phyloP scores from a whole-genome alignment of 495 filamentous ascomycete genomes.

The Thozetella sp. region DNA sequence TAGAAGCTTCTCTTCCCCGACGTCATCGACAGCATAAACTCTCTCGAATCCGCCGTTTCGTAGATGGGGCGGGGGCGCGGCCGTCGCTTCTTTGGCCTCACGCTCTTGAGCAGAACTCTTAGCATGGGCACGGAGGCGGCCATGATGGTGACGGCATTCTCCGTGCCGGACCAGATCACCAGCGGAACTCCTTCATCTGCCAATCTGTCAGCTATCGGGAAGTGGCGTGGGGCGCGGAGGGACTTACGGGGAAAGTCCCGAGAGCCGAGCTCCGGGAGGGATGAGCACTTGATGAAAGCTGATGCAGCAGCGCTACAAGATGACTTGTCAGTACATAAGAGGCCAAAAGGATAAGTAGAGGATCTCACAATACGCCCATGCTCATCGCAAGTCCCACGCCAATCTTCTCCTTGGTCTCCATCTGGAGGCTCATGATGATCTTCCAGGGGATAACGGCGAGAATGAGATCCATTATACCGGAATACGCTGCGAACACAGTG shows the following conservation, averaged over 20 bases:
- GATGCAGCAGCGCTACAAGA: conserved; percentile 17
- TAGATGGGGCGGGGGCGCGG: conserved; percentile 1
- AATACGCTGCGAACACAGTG: conserved; percentile 29
- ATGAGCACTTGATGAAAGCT: conserved; percentile 29
- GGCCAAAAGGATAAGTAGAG: not conserved
- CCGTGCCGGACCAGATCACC: not conserved
- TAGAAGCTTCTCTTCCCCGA: conserved; percentile 19
- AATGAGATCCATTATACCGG: conserved; percentile 18
- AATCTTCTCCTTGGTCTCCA: conserved; percentile 28
- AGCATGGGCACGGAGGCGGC: not conserved
- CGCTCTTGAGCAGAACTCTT: conserved; percentile 1
- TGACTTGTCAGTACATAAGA: not conserved
- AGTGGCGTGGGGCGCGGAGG: not conserved
- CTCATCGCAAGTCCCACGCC: conserved; percentile 15
- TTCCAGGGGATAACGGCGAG: conserved; percentile 22
- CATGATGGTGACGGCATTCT: conserved; percentile 2
- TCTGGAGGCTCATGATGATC: conserved; percentile 28
- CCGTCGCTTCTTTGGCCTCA: not conserved
- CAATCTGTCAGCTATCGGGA: not conserved
- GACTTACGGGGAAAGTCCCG: conserved; percentile 21
- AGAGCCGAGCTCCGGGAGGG: conserved; percentile 19
- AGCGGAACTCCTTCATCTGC: not conserved
- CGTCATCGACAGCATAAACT: conserved; percentile 8
- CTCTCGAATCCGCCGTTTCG: conserved; percentile 7
- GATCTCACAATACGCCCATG: conserved; percentile 16